Percentiles rank a stretch among this genome's conserved stretches.
These are phyloP conservation scores for Cytauxzoon felis DNA, from an alignment of 169 alveolate genomes.

Conservation along the genomic window DNA sequence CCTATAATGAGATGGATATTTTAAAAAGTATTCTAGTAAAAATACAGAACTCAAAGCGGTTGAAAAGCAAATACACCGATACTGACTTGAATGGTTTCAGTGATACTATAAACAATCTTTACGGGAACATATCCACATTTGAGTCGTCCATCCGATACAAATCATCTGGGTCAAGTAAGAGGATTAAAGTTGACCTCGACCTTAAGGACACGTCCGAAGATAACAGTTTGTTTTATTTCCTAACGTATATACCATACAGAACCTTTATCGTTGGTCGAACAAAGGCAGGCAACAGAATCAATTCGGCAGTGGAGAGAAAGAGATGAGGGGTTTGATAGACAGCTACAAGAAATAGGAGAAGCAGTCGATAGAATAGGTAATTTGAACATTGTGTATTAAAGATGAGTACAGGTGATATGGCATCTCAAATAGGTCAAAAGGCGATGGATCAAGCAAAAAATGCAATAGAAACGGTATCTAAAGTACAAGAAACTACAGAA, in stretches of 20 bases:
- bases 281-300: constrained; percentile 54
- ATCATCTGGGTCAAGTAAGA: neutral
- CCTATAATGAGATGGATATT: constrained; percentile 23
- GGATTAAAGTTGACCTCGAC: constrained; percentile 12
- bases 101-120: constrained; percentile 49
- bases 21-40: constrained; percentile 24
- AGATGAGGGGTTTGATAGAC: constrained; percentile 68
- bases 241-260: constrained; percentile 4
- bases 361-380: constrained; percentile 72
- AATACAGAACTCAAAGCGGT: neutral
- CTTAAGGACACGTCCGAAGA: neutral
- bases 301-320: constrained; percentile 66
- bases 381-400: neutral
- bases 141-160: constrained; percentile 11
- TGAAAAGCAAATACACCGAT: constrained; percentile 52
- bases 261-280: constrained; percentile 45
- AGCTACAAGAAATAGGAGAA: constrained; percentile 72
- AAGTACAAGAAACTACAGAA: constrained; percentile 44
- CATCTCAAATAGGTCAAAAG: constrained; percentile 38
- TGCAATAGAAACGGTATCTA: constrained; percentile 38
- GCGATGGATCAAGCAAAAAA: constrained; percentile 56
- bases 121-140: constrained; percentile 17
- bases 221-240: neutral
- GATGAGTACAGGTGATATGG: constrained; percentile 40
- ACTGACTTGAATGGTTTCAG: constrained; percentile 23